Evolutionary conservation across 305 asterid genomes (phyloP), one percentile per base, ranked within the genome.

Genomic region (Salvia sclarea): DNA sequence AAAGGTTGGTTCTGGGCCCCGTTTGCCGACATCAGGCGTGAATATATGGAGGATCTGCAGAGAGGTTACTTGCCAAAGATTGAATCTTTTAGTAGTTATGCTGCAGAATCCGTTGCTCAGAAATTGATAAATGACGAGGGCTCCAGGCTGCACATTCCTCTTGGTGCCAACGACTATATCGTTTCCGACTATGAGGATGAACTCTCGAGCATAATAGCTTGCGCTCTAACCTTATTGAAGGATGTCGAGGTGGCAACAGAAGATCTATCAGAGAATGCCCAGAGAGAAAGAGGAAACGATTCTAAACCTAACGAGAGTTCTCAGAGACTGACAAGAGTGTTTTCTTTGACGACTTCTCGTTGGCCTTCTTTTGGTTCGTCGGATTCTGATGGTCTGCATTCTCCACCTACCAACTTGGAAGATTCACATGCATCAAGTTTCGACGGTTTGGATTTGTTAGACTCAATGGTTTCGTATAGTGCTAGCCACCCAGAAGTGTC

Each of bases 141-240:
- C 24, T 85, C 88, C 2, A 84, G 86, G 80, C 79, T 94, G 61
- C 97, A 91, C 74, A 82, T 91, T 69, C 98, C 97, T 66, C 86
- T 94, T 18, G 88, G 90, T 63, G 40, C 63, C 22, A 78, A 86
- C 2, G 88, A 87, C 69, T 84, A 80, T 40, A 84, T 94, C 44
- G 89, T 94, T 60, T 84, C 95, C 1, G 98, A 86, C 70, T 89
- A 86, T 57, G 99, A 94, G 69, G 96, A 89, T 49, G 99, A 94
- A 76, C 80, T 81, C 52, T 91, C 99, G 9, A 94, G 99, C 85
- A 86, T 94, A 53, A 87, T 94, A 74, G 96, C 99, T 57, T 94
- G 97, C 78, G 95, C 97, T 50, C 82, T 91, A 28, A 81, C 97
- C 62, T 77, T 85, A 59, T 18, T 88, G 76, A 87, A 84, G 80